A percentile compares a stretch with the other conserved stretches of the same genome.
Conservation (phyloP, 805 yeast genomes). For the Yarrowia osloensis region DNA sequence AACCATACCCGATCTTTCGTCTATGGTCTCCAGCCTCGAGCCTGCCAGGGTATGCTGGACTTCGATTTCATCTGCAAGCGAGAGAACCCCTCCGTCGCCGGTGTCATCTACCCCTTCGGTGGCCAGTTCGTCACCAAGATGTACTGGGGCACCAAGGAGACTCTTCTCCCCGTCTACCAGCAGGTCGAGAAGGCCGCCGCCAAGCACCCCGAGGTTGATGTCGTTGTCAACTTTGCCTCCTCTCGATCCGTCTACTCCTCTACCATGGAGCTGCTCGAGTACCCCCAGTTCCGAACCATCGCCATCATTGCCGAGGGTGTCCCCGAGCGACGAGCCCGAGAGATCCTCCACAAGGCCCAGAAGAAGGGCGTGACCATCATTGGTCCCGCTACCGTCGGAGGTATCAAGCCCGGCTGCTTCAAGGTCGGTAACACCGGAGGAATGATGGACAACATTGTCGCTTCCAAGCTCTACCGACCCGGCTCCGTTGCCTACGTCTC, state of each 20-base stretch:
- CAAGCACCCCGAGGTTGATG: constrained; percentile 52
- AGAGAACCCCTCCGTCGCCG: constrained; percentile 50
- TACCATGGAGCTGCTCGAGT: constrained; percentile 51
- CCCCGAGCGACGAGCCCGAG: constrained; percentile 53
- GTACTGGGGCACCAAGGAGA: constrained; percentile 55
- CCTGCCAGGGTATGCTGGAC: constrained; percentile 53
- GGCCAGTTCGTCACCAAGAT: constrained; percentile 50
- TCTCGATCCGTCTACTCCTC: constrained; percentile 51
- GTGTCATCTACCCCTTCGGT: constrained; percentile 51
- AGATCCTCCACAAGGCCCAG: constrained; percentile 48
- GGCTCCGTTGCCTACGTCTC: constrained; percentile 53
- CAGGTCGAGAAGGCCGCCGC: constrained; percentile 46
- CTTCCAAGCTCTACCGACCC: constrained; percentile 52
- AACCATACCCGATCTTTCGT: constrained; percentile 50
- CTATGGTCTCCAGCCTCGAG: constrained; percentile 50
- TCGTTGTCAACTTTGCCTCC: constrained; percentile 52
- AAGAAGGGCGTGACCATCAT: constrained; percentile 51
- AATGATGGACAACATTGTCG: constrained; percentile 54
- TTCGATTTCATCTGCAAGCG: constrained; percentile 51
- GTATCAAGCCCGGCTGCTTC: constrained; percentile 53
- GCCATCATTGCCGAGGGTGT: constrained; percentile 54
- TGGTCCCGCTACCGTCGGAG: constrained; percentile 54
- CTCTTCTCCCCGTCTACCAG: constrained; percentile 50
- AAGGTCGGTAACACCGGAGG: constrained; percentile 54
- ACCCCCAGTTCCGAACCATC: constrained; percentile 50